These are phyloP conservation scores for Macroventuria anomochaeta DNA, from an alignment of 2,329 filamentous ascomycete genomes.

Conservation along the genomic window DNA sequence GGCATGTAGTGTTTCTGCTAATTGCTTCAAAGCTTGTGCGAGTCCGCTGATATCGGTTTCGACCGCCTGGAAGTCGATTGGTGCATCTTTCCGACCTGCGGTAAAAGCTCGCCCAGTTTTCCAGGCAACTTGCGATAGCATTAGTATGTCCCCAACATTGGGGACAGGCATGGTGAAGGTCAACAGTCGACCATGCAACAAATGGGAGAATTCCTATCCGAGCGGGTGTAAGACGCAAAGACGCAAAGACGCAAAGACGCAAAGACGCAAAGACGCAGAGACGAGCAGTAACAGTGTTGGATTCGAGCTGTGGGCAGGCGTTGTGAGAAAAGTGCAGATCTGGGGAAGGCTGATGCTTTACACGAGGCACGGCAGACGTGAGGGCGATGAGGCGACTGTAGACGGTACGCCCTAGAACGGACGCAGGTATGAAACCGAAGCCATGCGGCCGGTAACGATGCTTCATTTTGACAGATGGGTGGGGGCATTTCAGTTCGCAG, in stretches of 20 bases:
- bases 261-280: neutral
- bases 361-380: slow-evolving; percentile 25
- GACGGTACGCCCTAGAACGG: slow-evolving; percentile 18
- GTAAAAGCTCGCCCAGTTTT: slow-evolving; percentile 54
- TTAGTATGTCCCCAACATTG: slow-evolving; percentile 53
- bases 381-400: slow-evolving; percentile 26
- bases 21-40: slow-evolving; percentile 51
- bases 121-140: slow-evolving; percentile 56
- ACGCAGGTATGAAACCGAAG: slow-evolving; percentile 21
- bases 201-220: neutral
- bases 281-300: too few species aligned
- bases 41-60: slow-evolving; percentile 52
- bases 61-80: slow-evolving; percentile 52
- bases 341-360: slow-evolving; percentile 33
- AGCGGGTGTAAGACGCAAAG: neutral
- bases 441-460: slow-evolving; percentile 31
- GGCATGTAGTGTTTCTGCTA: slow-evolving; percentile 54
- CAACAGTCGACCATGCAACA: neutral
- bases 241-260: neutral
- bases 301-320: neutral
- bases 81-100: slow-evolving; percentile 49
- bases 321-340: slow-evolving; percentile 6
- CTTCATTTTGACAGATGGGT: slow-evolving; percentile 20
- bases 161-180: slow-evolving; percentile 39
- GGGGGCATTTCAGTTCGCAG: slow-evolving; percentile 21